Evolutionary conservation across 1,284 basidiomycete species (phyloP), one percentile per base, ranked within the genome.

Genomic region (Apiotrichum veenhuisii): DNA sequence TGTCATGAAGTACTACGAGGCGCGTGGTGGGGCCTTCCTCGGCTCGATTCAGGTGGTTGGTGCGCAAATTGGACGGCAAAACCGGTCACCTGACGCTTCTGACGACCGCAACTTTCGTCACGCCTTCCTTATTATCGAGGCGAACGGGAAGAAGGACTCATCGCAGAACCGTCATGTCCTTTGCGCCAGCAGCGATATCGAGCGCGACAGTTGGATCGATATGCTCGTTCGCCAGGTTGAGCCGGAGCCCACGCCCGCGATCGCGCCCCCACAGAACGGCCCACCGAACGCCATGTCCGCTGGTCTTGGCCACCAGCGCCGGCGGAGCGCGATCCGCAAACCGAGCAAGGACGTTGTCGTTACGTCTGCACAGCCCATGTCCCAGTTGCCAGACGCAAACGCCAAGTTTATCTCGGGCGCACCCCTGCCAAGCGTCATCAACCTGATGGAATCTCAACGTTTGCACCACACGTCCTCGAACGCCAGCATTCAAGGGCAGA

Each of bases 61-160:
- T 47, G 91, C 94, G 14, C 91, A 96, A 73, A 97, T 97, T 52
- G 86, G 85, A 20, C 79, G 85, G 50, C 84, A 86, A 68, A 84
- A 87, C 68, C 80, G 67, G 78, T 82, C 63, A 50, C 79, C 75
- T 69, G 74, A 74, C 64, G 73, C 58, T 75, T 82, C 59, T 55
- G 91, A 94, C 58, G 93, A 96, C 68, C 91, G 90, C 69, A 89
- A 96, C 62, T 96, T 95, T 66, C 84, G 93, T 26, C 95, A 98
- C 70, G 95, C 95, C 0, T 98, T 98, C 79, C 84, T 98, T 57
- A 91, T 98, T 69, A 90, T 98, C 60, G 93, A 97, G 75, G 85
- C 84, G 54, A 83, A 82, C 2, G 86, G 86, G 15, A 83, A 82
- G 45, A 52, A 53, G 36, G 53, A 54, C 26, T 70, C 87, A 4